phyloP scores from a whole-genome alignment of 495 filamentous ascomycete species.

The Aspergillus steynii region DNA sequence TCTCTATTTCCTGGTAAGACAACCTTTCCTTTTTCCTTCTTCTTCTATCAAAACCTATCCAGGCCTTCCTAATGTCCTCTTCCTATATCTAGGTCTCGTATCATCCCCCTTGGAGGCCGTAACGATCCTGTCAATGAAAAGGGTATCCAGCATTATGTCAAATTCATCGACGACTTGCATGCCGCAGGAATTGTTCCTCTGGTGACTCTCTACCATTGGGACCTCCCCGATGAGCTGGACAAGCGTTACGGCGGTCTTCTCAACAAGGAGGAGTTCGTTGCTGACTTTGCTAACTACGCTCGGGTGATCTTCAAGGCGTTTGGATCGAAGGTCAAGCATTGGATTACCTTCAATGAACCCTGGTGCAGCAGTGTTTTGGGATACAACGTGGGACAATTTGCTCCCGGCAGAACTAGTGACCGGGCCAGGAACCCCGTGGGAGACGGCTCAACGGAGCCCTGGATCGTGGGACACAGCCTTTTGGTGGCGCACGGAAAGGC shows the following conservation, averaged over 20 bases:
- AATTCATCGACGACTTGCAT: constrained; percentile 51
- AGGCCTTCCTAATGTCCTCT: neutral
- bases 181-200: constrained; percentile 51
- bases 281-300: constrained; percentile 53
- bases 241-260: constrained; percentile 53
- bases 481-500: constrained; percentile 51
- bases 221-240: constrained; percentile 52
- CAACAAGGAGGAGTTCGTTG: constrained; percentile 53
- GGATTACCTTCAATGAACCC: constrained; percentile 60
- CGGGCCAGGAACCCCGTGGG: constrained; percentile 48
- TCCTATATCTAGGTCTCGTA: constrained; percentile 54
- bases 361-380: constrained; percentile 53
- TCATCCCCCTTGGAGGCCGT: constrained; percentile 61
- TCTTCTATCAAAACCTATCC: neutral
- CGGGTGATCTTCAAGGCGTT: constrained; percentile 46
- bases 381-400: constrained; percentile 52
- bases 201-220: constrained; percentile 57
- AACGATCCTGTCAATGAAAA: constrained; percentile 49
- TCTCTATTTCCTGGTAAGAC: constrained; percentile 73
- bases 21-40: constrained; percentile 33
- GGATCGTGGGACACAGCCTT: constrained; percentile 52
- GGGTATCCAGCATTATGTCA: constrained; percentile 49
- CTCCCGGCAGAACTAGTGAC: constrained; percentile 53
- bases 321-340: constrained; percentile 51
- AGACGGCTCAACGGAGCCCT: constrained; percentile 50